Conservation (phyloP, 225 moss, liverwort and hornwort genomes). For the Sphagnum tenellum region DNA sequence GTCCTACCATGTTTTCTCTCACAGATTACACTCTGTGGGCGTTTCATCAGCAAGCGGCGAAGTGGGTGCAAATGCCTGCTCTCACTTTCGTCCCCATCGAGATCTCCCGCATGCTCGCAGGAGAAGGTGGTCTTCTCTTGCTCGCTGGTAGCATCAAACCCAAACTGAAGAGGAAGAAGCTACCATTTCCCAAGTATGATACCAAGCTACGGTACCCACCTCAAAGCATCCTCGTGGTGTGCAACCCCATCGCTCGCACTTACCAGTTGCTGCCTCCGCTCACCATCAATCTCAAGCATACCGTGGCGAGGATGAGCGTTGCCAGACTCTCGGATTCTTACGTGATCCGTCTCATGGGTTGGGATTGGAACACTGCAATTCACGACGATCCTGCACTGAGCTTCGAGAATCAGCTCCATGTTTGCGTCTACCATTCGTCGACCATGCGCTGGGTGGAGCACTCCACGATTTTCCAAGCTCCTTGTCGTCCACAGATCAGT, state of each 20-base stretch:
- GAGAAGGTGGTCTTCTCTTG: constrained; percentile 37
- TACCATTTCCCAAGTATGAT: too few species aligned
- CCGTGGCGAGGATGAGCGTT: constrained; percentile 13
- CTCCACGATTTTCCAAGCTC: constrained; percentile 17
- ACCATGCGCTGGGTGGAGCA: constrained; percentile 20
- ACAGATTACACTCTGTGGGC: constrained; percentile 12
- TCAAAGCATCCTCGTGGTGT: constrained; percentile 28
- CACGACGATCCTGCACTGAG: too few species aligned
- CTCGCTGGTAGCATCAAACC: constrained; percentile 20
- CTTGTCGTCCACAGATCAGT: neutral
- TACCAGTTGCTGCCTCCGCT: constrained; percentile 27
- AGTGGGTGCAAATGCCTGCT: constrained; percentile 20
- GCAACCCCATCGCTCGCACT: constrained; percentile 29
- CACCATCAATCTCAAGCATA: constrained; percentile 7
- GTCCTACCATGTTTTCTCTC: constrained; percentile 28
- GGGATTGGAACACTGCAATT: constrained; percentile 2
- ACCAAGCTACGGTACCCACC: constrained; percentile 7
- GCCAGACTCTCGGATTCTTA: constrained; percentile 15
- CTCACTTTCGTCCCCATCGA: constrained; percentile 26
- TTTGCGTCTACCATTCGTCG: constrained; percentile 17
- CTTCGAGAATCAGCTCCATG: constrained; percentile 2
- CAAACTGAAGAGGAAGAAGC: neutral
- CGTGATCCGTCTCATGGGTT: constrained; percentile 34
- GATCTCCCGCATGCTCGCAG: constrained; percentile 30
- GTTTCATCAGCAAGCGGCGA: constrained; percentile 13